These are phyloP conservation scores for Irpex sp. DNA, from an alignment of 1,284 basidiomycete genomes.

Conservation along the genomic window DNA sequence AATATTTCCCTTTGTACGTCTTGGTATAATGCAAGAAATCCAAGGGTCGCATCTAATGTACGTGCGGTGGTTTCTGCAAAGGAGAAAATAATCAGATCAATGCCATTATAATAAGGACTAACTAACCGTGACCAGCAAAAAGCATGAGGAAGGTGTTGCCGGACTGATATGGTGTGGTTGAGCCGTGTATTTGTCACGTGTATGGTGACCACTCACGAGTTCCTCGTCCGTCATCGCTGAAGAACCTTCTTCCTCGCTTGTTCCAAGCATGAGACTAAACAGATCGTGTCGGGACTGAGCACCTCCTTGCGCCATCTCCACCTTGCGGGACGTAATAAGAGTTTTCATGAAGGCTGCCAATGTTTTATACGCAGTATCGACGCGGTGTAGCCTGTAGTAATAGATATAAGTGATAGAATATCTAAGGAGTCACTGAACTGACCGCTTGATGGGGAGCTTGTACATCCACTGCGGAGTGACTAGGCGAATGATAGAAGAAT, in stretches of 20 bases:
- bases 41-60: slow-evolving; percentile 31
- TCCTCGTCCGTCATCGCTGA: slow-evolving; percentile 11
- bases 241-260: slow-evolving; percentile 13
- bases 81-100: not conserved
- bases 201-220: slow-evolving; percentile 9
- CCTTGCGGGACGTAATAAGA: not conserved
- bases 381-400: slow-evolving; percentile 5
- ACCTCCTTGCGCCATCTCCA: not conserved
- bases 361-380: slow-evolving; percentile 1
- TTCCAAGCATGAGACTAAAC: slow-evolving; percentile 11
- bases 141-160: slow-evolving; percentile 17
- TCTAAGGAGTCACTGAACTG: not conserved
- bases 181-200: not conserved
- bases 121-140: slow-evolving; percentile 16
- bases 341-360: slow-evolving; percentile 5
- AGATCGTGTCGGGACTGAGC: slow-evolving; percentile 4
- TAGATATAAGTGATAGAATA: not conserved
- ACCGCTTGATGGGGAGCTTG: slow-evolving; percentile 11
- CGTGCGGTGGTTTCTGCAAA: slow-evolving; percentile 33
- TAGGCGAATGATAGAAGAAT: slow-evolving; percentile 1
- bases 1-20: slow-evolving; percentile 34
- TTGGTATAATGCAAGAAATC: slow-evolving; percentile 34
- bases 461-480: slow-evolving; percentile 10
- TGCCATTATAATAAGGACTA: not conserved
- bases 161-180: slow-evolving; percentile 3